Conservation (phyloP, 495 filamentous ascomycete species). For the Penicillium chermesinum region DNA sequence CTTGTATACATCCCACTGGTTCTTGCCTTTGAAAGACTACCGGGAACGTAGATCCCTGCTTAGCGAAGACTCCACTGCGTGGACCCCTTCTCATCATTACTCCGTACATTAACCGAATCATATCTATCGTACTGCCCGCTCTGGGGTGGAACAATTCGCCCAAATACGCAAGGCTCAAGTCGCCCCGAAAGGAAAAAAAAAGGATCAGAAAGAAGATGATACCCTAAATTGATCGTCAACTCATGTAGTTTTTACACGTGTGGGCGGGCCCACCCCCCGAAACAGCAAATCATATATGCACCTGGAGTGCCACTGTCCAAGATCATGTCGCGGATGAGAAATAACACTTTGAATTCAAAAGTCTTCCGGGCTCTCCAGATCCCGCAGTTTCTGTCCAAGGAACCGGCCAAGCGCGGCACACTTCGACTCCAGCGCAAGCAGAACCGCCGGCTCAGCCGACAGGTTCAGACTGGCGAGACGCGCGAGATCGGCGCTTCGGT, state of each 20-base stretch:
- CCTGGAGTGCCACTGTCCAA: too few relatives aligned
- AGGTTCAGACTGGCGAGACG: conserved; percentile 40
- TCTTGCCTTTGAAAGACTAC: too few relatives aligned
- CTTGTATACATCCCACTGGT: too few relatives aligned
- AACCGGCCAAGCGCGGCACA: conserved; percentile 42
- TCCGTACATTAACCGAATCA: too few relatives aligned
- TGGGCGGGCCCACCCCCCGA: background rate
- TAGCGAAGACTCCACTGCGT: too few relatives aligned
- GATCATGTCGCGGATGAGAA: too few relatives aligned
- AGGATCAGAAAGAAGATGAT: background rate
- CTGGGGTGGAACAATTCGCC: too few relatives aligned
- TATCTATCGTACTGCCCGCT: too few relatives aligned
- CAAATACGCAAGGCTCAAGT: too few relatives aligned
- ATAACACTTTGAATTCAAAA: conserved; percentile 23
- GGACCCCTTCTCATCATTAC: too few relatives aligned
- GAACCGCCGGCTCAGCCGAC: conserved; percentile 36
- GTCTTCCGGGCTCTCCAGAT: conserved; percentile 43
- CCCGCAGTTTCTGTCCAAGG: conserved; percentile 38
- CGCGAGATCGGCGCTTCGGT: conserved; percentile 38
- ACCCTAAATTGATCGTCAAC: conserved; percentile 1
- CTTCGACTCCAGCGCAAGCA: conserved; percentile 43
- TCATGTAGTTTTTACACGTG: conserved; percentile 5
- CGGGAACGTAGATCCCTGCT: too few relatives aligned
- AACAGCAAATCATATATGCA: background rate
- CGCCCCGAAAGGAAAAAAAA: background rate